phyloP scores from a whole-genome alignment of 2,329 filamentous ascomycete genomes.

The Diaporthe helianthi region DNA sequence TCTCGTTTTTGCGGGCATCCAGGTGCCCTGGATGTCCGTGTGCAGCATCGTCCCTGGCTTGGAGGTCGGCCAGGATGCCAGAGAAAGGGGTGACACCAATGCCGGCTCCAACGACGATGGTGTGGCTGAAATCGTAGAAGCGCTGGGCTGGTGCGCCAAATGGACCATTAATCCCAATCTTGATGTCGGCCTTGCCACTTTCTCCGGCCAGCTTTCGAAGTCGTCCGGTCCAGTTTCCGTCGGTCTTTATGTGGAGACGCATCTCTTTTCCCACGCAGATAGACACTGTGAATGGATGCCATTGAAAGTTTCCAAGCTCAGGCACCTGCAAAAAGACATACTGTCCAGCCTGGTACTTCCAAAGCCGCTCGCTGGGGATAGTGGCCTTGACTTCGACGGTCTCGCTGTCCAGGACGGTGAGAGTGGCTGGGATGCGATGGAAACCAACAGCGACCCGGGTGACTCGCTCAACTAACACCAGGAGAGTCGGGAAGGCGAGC shows the following conservation, averaged over 20 bases:
- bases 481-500: slow-evolving; percentile 58
- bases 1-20: not conserved
- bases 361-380: slow-evolving; percentile 56
- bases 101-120: slow-evolving; percentile 62
- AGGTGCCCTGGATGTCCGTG: not conserved
- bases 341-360: slow-evolving; percentile 63
- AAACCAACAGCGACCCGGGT: slow-evolving; percentile 46
- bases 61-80: slow-evolving; percentile 52
- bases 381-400: slow-evolving; percentile 57
- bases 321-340: slow-evolving; percentile 65
- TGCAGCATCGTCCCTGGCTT: slow-evolving; percentile 1
- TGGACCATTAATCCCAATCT: slow-evolving; percentile 62
- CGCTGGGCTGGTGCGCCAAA: slow-evolving; percentile 65
- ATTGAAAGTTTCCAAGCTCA: slow-evolving; percentile 59
- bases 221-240: slow-evolving; percentile 61
- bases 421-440: not conserved
- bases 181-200: not conserved
- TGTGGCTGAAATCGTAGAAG: slow-evolving; percentile 64
- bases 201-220: slow-evolving; percentile 44
- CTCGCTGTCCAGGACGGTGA: slow-evolving; percentile 55
- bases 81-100: slow-evolving; percentile 66
- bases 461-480: slow-evolving; percentile 57
- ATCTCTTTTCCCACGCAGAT: slow-evolving; percentile 59
- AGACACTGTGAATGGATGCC: slow-evolving; percentile 67
- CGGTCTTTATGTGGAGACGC: slow-evolving; percentile 64